Base-by-base conservation (phyloP, 1,139 yeast genomes). In the Pichia sp. region DNA sequence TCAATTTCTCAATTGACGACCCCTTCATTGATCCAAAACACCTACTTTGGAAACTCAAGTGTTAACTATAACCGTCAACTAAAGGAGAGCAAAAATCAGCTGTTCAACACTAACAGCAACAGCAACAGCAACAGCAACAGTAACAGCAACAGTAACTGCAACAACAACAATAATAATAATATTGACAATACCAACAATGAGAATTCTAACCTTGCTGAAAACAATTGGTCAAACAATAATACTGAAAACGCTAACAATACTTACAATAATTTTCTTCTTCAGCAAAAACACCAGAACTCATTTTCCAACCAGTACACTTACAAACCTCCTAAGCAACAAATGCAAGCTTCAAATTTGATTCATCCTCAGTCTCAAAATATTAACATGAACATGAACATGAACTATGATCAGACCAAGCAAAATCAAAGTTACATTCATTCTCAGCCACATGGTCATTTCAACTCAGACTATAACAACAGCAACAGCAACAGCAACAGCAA, bases 1-100 rank as follows among this genome's bases (percentile, higher is more conserved):
- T 33, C 55, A 4, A 14, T 49, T 20, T 55, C 58, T 14, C 55
- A 55, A 40, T 14, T 53, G 50, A 41, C 53, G 6, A 53, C 55
- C 10, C 58, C 58, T 49, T 56, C 55, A 51, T 33, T 54, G 53
- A 54, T 46, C 6, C 53, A 52, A 53, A 56, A 51, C 43, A 42
- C 56, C 14, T 54, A 52, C 38, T 56, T 54, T 20, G 36, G n/a
- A 45, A 55, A 55, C 47, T 56, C 58, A 36, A 55, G 52, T 53
- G 54, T 50, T 14, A 53, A 50, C 30, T 51, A 51, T 30, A 51
- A 45, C 41, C 55, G 57, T 30, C 57, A 54, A 46, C 29, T 54
- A 9, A 54, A 48, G 27, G 57, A 53, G 17, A 17, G 24, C 16
- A 47, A 45, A 12, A 45, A 45, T 45, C 48, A 45, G 14, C 30